Evolutionary conservation across 129 eudicot species (phyloP).

Genomic region (Flaveria robusta): DNA sequence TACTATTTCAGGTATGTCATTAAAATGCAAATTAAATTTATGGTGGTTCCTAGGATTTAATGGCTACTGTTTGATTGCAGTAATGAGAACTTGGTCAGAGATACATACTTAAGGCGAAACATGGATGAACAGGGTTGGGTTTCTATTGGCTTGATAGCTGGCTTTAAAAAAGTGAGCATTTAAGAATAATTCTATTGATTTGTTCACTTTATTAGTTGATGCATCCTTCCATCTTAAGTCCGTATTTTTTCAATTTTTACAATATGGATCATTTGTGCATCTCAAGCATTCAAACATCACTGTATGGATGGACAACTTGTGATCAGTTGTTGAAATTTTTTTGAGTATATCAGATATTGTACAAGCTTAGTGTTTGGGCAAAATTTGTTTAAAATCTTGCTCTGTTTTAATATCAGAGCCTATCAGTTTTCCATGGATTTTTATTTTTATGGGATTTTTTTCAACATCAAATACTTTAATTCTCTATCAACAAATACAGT

Average conservation of each 20-base stretch:
- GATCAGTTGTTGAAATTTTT: not conserved
- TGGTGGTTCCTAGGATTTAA: conserved; percentile 6
- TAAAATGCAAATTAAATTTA: not conserved
- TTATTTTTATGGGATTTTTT: not conserved
- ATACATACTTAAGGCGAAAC: conserved; percentile 64
- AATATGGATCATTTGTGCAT: conserved; percentile 9
- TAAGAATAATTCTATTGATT: conserved; percentile 2
- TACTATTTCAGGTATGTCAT: conserved; percentile 77
- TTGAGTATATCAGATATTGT: not conserved
- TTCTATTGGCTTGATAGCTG: conserved; percentile 66
- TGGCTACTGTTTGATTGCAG: conserved; percentile 45
- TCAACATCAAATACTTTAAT: not conserved
- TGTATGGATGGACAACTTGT: conserved; percentile 16
- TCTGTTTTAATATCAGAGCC: not conserved
- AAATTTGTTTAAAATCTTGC: not conserved
- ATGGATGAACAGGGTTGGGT: conserved; percentile 98
- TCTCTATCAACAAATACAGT: conserved; percentile 16
- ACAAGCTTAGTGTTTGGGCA: not conserved
- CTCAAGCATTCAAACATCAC: conserved; percentile 19
- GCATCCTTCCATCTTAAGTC: not conserved
- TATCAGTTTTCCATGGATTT: conserved; percentile 1
- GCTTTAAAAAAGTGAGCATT: conserved; percentile 68
- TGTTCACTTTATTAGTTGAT: not conserved
- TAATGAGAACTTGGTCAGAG: conserved; percentile 78
- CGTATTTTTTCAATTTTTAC: conserved; percentile 3